Evolutionary conservation across 306 rosid species (phyloP).

Genomic region (Castanospermum australe): DNA sequence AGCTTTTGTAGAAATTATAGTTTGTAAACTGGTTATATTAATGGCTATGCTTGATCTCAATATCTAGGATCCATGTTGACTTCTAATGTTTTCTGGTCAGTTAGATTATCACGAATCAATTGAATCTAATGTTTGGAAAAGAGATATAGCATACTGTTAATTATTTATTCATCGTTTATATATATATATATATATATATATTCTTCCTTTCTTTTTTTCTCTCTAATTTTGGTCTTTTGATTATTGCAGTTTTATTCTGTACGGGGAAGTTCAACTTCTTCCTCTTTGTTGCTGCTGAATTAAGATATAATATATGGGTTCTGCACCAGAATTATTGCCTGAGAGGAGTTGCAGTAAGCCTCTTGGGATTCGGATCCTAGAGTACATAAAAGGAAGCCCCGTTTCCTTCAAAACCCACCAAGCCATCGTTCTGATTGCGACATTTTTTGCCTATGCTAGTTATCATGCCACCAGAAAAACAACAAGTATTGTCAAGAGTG

Average conservation of each 20-base stretch:
- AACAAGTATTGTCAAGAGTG: slow-evolving; percentile 88
- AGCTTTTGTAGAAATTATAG: not conserved
- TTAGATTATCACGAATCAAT: not conserved
- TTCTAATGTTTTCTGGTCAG: not conserved
- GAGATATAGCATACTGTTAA: not conserved
- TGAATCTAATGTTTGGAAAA: slow-evolving; percentile 1
- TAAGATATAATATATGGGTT: slow-evolving; percentile 46
- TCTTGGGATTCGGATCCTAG: slow-evolving; percentile 51
- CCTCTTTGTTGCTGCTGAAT: slow-evolving; percentile 23
- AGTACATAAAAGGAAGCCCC: slow-evolving; percentile 55
- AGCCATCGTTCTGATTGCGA: slow-evolving; percentile 70
- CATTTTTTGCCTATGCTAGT: slow-evolving; percentile 87
- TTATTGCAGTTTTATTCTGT: slow-evolving; percentile 32
- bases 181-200: too few relatives aligned
- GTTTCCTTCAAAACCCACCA: slow-evolving; percentile 87
- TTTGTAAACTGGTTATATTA: not conserved
- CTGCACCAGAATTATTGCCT: slow-evolving; percentile 41
- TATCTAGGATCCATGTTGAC: not conserved
- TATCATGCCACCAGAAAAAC: slow-evolving; percentile 95
- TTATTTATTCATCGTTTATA: slow-evolving; percentile 1
- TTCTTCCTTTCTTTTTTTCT: too few relatives aligned
- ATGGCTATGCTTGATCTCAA: not conserved
- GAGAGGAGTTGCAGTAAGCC: slow-evolving; percentile 52
- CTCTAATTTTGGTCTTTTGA: too few relatives aligned
- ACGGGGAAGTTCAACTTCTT: slow-evolving; percentile 31